Percentiles rank a stretch among this genome's conserved stretches.
Conservation (phyloP, 208 protist species). For the Leishmania amazonensis region DNA sequence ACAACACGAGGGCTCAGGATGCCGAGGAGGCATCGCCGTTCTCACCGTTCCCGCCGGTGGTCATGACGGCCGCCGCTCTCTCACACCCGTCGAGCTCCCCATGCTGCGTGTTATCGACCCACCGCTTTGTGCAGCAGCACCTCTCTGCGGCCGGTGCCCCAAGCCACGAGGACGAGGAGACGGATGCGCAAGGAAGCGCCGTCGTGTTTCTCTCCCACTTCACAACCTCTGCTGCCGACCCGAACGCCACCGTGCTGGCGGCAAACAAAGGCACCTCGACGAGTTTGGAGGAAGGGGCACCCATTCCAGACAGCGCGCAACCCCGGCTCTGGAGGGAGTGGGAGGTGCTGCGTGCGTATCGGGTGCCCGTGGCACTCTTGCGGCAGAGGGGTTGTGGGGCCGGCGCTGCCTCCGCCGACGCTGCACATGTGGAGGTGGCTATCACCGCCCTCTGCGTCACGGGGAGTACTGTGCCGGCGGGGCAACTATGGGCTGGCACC, state of each 20-base stretch:
- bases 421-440: not conserved
- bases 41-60: conserved; percentile 15
- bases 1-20: not conserved
- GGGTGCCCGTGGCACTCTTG: conserved; percentile 8
- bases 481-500: conserved; percentile 47
- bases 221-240: not conserved
- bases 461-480: not conserved
- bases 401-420: not conserved
- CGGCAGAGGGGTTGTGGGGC: not conserved
- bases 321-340: not conserved
- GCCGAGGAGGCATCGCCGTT: not conserved
- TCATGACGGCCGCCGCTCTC: conserved; percentile 9
- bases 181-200: not conserved
- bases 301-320: not conserved
- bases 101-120: conserved; percentile 21
- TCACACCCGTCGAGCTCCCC: not conserved
- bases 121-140: conserved; percentile 7
- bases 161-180: not conserved
- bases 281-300: not conserved
- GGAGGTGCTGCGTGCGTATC: conserved; percentile 25
- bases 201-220: not conserved
- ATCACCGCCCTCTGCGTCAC: conserved; percentile 25
- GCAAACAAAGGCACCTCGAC: not conserved
- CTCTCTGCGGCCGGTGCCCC: not conserved
- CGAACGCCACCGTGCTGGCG: too few species aligned